These are phyloP conservation scores for Wickerhamomyces sp. DNA, from an alignment of 1,139 yeast genomes.

Conservation along the genomic window DNA sequence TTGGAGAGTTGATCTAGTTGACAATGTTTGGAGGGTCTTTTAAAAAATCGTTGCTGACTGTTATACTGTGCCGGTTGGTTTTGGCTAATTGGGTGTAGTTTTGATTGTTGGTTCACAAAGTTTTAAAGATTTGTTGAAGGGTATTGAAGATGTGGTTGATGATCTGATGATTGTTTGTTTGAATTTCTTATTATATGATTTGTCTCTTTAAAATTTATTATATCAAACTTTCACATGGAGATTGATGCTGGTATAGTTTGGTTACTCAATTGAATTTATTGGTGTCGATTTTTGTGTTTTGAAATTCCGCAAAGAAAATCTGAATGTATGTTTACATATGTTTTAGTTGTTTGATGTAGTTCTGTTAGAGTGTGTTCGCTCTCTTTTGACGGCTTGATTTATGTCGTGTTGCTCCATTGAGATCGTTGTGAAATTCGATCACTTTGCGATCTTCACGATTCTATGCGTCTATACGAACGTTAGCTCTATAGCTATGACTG, in stretches of 20 bases:
- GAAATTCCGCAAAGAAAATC: conserved; percentile 7
- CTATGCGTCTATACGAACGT: no score
- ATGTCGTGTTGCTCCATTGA: no score
- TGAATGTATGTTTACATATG: conserved; percentile 11
- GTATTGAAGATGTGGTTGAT: background rate
- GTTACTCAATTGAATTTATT: background rate
- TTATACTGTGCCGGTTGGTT: background rate
- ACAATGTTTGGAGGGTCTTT: background rate
- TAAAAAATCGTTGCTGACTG: background rate
- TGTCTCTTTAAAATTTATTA: conserved; percentile 3
- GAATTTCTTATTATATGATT: conserved; percentile 1
- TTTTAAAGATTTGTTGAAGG: conserved; percentile 1
- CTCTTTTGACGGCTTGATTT: no score
- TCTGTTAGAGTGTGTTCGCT: no score
- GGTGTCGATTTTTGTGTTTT: background rate
- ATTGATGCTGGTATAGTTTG: conserved; percentile 1
- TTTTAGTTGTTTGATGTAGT: no score
- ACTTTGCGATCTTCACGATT: no score
- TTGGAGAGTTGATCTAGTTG: conserved; percentile 4
- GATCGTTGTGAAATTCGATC: no score
- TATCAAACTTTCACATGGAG: conserved; percentile 1
- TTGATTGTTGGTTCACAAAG: background rate
- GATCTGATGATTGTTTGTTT: background rate
- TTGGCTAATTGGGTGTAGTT: background rate
- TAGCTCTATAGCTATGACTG: no score